Evolutionary conservation across 2,329 filamentous ascomycete genomes (phyloP), one percentile per base, ranked within the genome.

Genomic region (Fusarium protoensiforme): DNA sequence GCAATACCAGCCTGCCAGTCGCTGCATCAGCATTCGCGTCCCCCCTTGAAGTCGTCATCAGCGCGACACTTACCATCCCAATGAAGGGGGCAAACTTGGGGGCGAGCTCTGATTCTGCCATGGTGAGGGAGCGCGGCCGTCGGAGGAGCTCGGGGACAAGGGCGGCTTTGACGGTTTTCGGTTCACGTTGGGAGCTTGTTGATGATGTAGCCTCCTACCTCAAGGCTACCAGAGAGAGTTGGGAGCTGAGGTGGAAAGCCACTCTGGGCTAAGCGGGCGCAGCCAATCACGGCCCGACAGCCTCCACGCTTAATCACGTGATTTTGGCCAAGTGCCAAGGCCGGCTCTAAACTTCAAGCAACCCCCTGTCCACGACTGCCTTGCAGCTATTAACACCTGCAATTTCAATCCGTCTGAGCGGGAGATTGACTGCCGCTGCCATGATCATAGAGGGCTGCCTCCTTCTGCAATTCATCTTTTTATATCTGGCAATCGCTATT

Each of bases 81-180:
- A 96, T 89, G 87, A 96, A 96, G 78, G 93, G 93, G 85, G 94
- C 94, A 82, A 95, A 96, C 85, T 93, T 93, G 78, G 94, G 94
- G 68, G 92, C 87, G 71, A 91, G 84, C 75, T 91, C 90, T 76
- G 88, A 78, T 64, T 81, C 86, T 68, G 83, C 84, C 89, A 90
- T 90, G 71, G 57, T 84, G 74, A 77, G 66, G 61, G 73, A 62
- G 65, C 69, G 69, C 67, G 66, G 66, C 73, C 72, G 70, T 73
- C 57, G 61, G 64, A 62, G 71, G 71, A 65, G 61, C 68, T 68
- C 62, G 60, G 64, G 63, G 61, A 70, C 69, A 63, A 69, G 60
- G 71, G 61, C 66, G 67, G 68, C 62, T 69, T 73, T 64, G 64
- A 65, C 57, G 20, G 39, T 43, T 54, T 24, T 24, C 29, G 61